These are phyloP conservation scores for Backusella circina DNA, from an alignment of 192 early-diverging fungal species.

Conservation along the genomic window DNA sequence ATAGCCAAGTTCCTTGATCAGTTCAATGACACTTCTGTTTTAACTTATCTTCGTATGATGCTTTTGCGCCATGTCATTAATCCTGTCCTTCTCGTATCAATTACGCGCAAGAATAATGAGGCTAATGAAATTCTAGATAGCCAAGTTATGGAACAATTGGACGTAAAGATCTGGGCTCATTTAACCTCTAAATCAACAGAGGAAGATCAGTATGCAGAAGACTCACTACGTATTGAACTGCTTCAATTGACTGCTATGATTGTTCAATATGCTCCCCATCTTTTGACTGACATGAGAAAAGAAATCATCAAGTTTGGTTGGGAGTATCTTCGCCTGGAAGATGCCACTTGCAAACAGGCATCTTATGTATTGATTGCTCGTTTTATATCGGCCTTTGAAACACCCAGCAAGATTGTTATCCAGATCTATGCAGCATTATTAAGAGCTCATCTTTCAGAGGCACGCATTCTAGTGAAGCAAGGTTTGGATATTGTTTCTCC, in stretches of 20 bases:
- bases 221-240: constrained; percentile 77
- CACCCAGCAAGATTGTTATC: constrained; percentile 81
- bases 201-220: constrained; percentile 57
- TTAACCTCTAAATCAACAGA: constrained; percentile 45
- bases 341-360: constrained; percentile 92
- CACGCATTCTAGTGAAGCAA: constrained; percentile 84
- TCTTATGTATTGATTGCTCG: constrained; percentile 91
- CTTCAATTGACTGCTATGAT: constrained; percentile 90
- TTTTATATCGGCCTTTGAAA: constrained; percentile 92
- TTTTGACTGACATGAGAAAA: constrained; percentile 75
- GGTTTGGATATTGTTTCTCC: constrained; percentile 93
- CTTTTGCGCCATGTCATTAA: constrained; percentile 79
- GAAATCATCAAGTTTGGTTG: constrained; percentile 96
- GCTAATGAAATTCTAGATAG: constrained; percentile 54
- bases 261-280: constrained; percentile 73
- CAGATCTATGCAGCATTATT: constrained; percentile 88
- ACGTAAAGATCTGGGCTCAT: constrained; percentile 57
- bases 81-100: constrained; percentile 75
- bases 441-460: constrained; percentile 87
- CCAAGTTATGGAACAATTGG: constrained; percentile 57
- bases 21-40: constrained; percentile 56
- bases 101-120: constrained; percentile 47
- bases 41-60: constrained; percentile 67
- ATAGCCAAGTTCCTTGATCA: constrained; percentile 74
- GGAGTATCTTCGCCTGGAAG: constrained; percentile 81